Evolutionary conservation across 1,284 basidiomycete genomes (phyloP), one percentile per base, ranked within the genome.

Genomic region (Apiotrichum mycotoxinovorans): DNA sequence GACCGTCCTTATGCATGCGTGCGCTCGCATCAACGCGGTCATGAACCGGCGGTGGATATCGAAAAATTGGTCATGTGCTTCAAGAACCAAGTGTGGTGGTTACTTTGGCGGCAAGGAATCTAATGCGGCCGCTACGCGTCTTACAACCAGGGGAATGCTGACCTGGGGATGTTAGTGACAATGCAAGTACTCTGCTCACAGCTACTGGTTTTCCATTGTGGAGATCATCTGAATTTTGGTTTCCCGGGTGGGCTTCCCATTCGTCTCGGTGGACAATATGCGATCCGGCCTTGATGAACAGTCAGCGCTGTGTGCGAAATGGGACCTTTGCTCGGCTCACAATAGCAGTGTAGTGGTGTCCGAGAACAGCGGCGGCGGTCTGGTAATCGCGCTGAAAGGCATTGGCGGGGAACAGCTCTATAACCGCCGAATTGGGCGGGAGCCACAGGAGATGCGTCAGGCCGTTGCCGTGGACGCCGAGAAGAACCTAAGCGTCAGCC

Each of bases 391-490:
- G 30, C 30, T 26, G 33, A 33, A 47, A 47, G 7, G 18, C 25
- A 20, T 35, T 10, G 18, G n/a, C 3, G n/a, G 45, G 45, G 58
- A 75, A 76, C 70, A 79, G 70, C 51, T 79, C 77, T 35, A 79
- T 77, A 14, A 78, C 76, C 4, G 76, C 71, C 44, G 67, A 71
- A 2, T 72, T 75, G 0, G 73, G 61, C 3, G 75, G 73, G 73
- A 78, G 76, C 73, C 75, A 78, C 7, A 79, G 52, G 20, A 77
- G 65, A 63, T 79, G 77, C 1, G 72, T 75, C 7, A 78, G 64
- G 17, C 77, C 77, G 52, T 78, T 78, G 0, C 76, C 76, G 54
- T 78, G 76, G 1, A 78, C 73, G 35, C 75, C 75, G 18, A 78
- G 66, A 71, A 77, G 73, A 54, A 77, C 74, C n/a, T 49, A 22